Base-by-base conservation (phyloP, 768 basidiomycete species). In the Lactarius sp. region DNA sequence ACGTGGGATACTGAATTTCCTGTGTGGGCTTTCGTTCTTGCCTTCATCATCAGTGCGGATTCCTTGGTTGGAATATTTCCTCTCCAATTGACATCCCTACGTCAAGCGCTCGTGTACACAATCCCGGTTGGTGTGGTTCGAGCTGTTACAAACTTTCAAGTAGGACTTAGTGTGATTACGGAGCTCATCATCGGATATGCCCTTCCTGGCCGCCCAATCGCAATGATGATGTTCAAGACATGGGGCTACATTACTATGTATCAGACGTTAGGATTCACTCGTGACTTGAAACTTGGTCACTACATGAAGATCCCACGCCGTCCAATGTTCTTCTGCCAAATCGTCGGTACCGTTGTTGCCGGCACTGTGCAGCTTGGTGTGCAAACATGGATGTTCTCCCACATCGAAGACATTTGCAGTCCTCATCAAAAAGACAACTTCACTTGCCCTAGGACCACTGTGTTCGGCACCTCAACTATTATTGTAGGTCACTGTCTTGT, bases 191-290 rank as follows among this genome's bases (percentile, higher is more conserved):
- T 27, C 27, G 27, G 27, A 27, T 27, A 27, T 27, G 27, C 27
- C 27, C 27, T 27, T 1, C 27, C 27, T 27, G 91, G 90, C 2
- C 81, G 81, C n/a, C 88, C 90, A 4, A 72, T 91, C 60, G 90
- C 90, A 0, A 88, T 85, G 80, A 90, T 92, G 90, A 78, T 91
- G 77, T 90, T 91, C 80, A 91, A 89, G 81, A 88, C 87, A 3
- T 27, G 27, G 27, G 27, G 27, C 27, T 27, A 27, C 2, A 3
- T 27, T 2, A 27, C 27, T 3, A 27, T 27, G 27, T 2, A 27
- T 27, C 27, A 27, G 2, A 2, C 27, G 3, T 27, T 27, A 27
- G 1, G 2, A 27, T 27, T 27, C 27, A 27, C 27, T 27, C 2
- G 27, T 27, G 27, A 27, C 27, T 27, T 27, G 27, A 27, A 27